A percentile compares a stretch with the other conserved stretches of the same genome.
Conservation (phyloP, 306 rosid genomes). For the Canavalia ensiformis region DNA sequence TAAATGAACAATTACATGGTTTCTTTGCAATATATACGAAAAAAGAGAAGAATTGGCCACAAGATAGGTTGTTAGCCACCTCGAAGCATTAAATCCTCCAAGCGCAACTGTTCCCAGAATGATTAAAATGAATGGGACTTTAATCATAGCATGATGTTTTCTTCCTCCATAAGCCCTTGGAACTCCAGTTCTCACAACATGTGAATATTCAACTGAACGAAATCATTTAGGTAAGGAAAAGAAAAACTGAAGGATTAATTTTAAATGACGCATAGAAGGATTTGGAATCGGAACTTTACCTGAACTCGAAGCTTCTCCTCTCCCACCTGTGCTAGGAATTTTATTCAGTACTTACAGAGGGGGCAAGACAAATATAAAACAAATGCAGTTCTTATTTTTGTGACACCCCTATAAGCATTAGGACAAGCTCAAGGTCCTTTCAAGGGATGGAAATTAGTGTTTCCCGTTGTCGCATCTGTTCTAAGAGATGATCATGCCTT, state of each 20-base stretch:
- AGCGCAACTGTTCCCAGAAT: slow-evolving; percentile 74
- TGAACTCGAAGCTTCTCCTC: slow-evolving; percentile 54
- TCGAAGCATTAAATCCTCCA: slow-evolving; percentile 71
- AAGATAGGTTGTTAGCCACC: slow-evolving; percentile 53
- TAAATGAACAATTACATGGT: slow-evolving; percentile 12
- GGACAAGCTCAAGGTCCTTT: slow-evolving; percentile 22
- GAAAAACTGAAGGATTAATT: not conserved
- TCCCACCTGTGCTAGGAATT: slow-evolving; percentile 60
- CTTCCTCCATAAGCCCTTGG: slow-evolving; percentile 69
- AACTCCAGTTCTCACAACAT: slow-evolving; percentile 77
- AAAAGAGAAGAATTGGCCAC: slow-evolving; percentile 28
- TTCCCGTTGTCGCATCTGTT: slow-evolving; percentile 47
- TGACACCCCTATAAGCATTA: not conserved
- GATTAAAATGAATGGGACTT: slow-evolving; percentile 68
- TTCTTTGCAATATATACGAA: not conserved
- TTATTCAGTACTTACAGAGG: slow-evolving; percentile 34
- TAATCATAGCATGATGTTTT: slow-evolving; percentile 61
- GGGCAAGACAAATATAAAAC: slow-evolving; percentile 20
- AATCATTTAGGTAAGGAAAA: slow-evolving; percentile 32
- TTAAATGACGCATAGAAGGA: slow-evolving; percentile 8
- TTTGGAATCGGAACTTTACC: slow-evolving; percentile 53
- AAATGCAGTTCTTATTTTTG: slow-evolving; percentile 19
- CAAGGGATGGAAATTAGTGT: slow-evolving; percentile 28
- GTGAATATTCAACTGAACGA: slow-evolving; percentile 58
- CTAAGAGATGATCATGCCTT: slow-evolving; percentile 40